Evolutionary conservation across 1,284 basidiomycete genomes (phyloP), one percentile per base, ranked within the genome.

Genomic region (Peniophora sp.): DNA sequence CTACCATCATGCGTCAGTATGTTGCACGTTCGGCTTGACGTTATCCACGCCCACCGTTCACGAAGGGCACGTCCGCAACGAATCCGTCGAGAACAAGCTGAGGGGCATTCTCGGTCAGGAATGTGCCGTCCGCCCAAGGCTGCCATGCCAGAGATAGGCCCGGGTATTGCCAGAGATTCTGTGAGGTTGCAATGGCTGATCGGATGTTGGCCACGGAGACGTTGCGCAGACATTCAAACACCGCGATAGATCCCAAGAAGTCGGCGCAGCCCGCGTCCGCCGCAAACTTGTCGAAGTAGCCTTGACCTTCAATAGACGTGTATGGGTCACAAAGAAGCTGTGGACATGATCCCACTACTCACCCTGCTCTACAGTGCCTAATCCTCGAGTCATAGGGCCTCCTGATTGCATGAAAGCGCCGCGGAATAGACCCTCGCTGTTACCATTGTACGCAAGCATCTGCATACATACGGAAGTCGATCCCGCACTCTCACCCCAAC

Each of bases 401-500:
- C 70, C 70, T 3, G 69, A 71, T 51, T 70, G 51, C 67, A 69
- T 67, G 55, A 67, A 64, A 3, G 55, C 67, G 3, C 56, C 67
- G 23, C 59, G 64, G 59, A 68, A 69, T 3, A 69, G 61, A 8
- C 64, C 65, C 44, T 64, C 62, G 2, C 53, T 55, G 37, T 67
- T 50, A 3, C 66, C 67, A 10, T 54, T 59, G 47, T 67, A 66
- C n/a, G 59, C 48, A 24, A 69, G 23, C 60, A 67, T 59, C 3
- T 68, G 66, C 27, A 60, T n/a, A 2, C 57, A 55, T 18, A 67
- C 64, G 22, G 67, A 69, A 23, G 68, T 63, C 1, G 66, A 60
- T 1, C 74, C 74, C 3, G 73, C 71, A 41, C 67, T 70, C 56
- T 72, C 64, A 18, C 74, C 74, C 65, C 66, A 70, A 37, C 68